Base-by-base conservation (phyloP, 345 rosid genomes). In the Acer yangbiense region DNA sequence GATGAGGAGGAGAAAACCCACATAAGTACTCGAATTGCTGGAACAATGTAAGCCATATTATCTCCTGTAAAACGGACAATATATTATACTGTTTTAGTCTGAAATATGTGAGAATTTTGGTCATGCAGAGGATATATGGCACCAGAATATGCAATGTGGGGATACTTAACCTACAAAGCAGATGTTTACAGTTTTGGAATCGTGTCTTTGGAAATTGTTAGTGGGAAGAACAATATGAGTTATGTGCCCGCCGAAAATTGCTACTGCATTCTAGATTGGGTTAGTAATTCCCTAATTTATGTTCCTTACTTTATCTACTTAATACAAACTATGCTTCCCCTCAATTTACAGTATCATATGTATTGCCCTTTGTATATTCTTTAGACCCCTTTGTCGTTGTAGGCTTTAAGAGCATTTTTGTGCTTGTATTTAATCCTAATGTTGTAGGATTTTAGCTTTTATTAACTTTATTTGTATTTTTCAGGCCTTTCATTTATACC, bases 71-170 rank as follows among this genome's bases (percentile, higher is more conserved):
- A 75, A 29, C 18, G 29, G 70, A 48, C 14, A 17, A 48, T 23
- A 1, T 25, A 48, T 18, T 43, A 12, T 29, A 6, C 14, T 29
- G 2, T 50, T 65, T 10, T 18, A 65, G 5, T 12, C 1, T 27
- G 7, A 48, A 41, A 43, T 9, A 7, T 21, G 20, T 18, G 70
- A 8, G 55, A 74, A 21, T 35, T 35, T 69, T 79, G 2, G 21
- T 68, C 25, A n/a, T 79, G 78, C 83, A 86, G 88, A 70, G 88
- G 88, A 64, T 86, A 90, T 65, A 90, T 90, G 91, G 89, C 94
- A 66, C 94, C 92, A 18, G 91, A 90, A 74, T 90, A 89, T 60
- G 94, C 92, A 72, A 55, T 89, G 17, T 86, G 92, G 92, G 92
- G 94, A 73, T 78, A 87, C 75, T 79, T 90, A 55, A 81, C 83